These are phyloP conservation scores for Plicaturopsis crispa DNA, from an alignment of 768 basidiomycete genomes.

Conservation along the genomic window DNA sequence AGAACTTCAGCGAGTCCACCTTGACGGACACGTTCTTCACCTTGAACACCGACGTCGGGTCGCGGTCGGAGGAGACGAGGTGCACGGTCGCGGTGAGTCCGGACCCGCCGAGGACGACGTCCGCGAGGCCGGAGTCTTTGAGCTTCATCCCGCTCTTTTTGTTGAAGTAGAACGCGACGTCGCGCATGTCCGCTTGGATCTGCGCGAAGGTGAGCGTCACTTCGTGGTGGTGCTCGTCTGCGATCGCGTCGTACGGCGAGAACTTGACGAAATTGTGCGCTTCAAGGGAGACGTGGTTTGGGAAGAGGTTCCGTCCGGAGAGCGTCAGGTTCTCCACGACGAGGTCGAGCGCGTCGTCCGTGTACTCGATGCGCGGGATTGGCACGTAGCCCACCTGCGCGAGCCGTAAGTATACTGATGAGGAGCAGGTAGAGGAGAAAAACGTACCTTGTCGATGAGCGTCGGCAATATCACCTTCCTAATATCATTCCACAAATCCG, in stretches of 20 bases:
- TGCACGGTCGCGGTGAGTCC: conserved; percentile 68
- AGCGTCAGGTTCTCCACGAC: conserved; percentile 92
- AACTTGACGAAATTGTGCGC: conserved; percentile 81
- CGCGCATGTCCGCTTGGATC: conserved; percentile 90
- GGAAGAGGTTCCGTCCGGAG: conserved; percentile 84
- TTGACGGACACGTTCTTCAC: conserved; percentile 70
- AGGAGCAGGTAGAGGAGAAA: not conserved
- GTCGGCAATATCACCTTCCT: conserved; percentile 75
- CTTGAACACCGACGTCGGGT: conserved; percentile 64
- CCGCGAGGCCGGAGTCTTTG: conserved; percentile 77
- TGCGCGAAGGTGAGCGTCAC: conserved; percentile 73
- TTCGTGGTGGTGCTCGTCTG: conserved; percentile 60
- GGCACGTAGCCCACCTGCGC: conserved; percentile 69
- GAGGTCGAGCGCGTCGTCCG: conserved; percentile 78
- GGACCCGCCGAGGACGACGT: conserved; percentile 76
- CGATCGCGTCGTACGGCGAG: conserved; percentile 55
- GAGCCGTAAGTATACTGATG: not conserved
- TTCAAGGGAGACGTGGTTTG: conserved; percentile 66
- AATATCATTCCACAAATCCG: conserved; percentile 83
- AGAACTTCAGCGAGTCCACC: conserved; percentile 83
- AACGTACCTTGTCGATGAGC: conserved; percentile 61
- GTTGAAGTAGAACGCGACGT: conserved; percentile 86
- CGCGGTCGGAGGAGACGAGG: conserved; percentile 46
- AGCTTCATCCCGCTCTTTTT: conserved; percentile 83
- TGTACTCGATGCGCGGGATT: conserved; percentile 92